Conservation (phyloP, 306 rosid genomes). For the Chamaecrista fasciculata region DNA sequence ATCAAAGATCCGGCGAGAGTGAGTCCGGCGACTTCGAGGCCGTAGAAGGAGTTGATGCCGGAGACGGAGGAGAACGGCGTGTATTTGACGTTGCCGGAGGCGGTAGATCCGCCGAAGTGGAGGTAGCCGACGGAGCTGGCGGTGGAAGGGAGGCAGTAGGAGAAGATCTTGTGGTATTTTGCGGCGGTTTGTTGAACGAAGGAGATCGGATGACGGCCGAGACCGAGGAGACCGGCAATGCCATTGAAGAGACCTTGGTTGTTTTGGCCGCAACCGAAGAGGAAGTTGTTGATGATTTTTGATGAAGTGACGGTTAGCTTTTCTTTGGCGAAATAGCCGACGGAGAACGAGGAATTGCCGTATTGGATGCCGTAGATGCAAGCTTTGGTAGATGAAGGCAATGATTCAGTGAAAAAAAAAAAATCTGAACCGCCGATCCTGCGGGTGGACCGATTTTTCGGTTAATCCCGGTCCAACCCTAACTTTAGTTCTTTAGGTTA, state of each 20-base stretch:
- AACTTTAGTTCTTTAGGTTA: no score
- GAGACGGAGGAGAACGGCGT: constrained; percentile 43
- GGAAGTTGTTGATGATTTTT: constrained; percentile 31
- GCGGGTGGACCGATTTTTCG: no score
- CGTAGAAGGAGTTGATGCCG: constrained; percentile 37
- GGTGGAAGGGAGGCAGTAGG: constrained; percentile 75
- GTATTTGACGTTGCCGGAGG: constrained; percentile 32
- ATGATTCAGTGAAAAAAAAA: no score
- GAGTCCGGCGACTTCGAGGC: constrained; percentile 39
- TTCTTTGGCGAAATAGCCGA: constrained; percentile 55
- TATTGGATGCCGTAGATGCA: constrained; percentile 54
- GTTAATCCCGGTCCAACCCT: no score
- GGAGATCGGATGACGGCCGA: constrained; percentile 68
- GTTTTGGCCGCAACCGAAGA: constrained; percentile 78
- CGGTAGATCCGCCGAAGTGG: constrained; percentile 34
- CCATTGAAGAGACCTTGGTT: constrained; percentile 60
- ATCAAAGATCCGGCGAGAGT: constrained; percentile 35
- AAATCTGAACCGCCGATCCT: no score
- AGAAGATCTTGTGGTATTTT: constrained; percentile 49
- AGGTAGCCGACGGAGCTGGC: constrained; percentile 55
- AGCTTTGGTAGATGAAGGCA: constrained; percentile 27
- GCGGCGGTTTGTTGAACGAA: constrained; percentile 58
- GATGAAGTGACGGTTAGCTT: constrained; percentile 33
- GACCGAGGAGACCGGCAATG: constrained; percentile 70
- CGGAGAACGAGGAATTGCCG: constrained; percentile 58